Evolutionary conservation across 495 filamentous ascomycete species (phyloP), one percentile per base, ranked within the genome.

Genomic region (Hypoxylon subgilvum): DNA sequence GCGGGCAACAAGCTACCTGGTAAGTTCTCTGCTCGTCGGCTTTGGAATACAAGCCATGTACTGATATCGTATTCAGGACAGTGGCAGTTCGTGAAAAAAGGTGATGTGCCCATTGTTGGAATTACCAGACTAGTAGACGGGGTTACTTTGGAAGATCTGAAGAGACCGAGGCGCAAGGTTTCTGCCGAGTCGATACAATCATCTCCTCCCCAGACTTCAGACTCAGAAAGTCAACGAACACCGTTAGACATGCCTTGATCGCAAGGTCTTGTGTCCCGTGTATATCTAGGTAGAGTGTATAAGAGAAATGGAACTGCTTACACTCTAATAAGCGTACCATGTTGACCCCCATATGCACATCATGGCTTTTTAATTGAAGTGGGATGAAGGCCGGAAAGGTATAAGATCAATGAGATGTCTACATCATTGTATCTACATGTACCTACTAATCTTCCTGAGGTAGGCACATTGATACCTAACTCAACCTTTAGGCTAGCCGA

Each of bases 1-100:
- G 94, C 92, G 17, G 92, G 89, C 44, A 88, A 95, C 73, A 99
- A 99, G 76, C 77, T 99, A 75, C 95, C 94, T 48, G 92, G 92
- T 96, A 81, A 63, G 79, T 78, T 32, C 50, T 7, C 19, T 45
- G 21, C 1, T 34, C 19, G 7, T 19, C 22, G n/a, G n/a, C 13
- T 21, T 12, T 27, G 6, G 9, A 34, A 31, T 57, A 17, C 47
- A 8, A 38, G n/a, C n/a, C n/a, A n/a, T n/a, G n/a, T n/a, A 43
- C 57, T 72, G 61, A 74, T 63, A 27, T 25, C 17, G 41, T 35
- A 19, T 49, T 19, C 57, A 96, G 94, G 94, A 2, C 82, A 90
- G 53, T 97, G 90, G 75, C 92, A 97, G 69, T 94, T 96, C 65
- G 91, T 96, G 22, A 90, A 85, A 74, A 96, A 91, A 71, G 90